A percentile compares a stretch with the other conserved stretches of the same genome.
These are phyloP conservation scores for Phaeosphaeria sp. DNA, from an alignment of 2,329 filamentous ascomycete genomes.

Conservation along the genomic window DNA sequence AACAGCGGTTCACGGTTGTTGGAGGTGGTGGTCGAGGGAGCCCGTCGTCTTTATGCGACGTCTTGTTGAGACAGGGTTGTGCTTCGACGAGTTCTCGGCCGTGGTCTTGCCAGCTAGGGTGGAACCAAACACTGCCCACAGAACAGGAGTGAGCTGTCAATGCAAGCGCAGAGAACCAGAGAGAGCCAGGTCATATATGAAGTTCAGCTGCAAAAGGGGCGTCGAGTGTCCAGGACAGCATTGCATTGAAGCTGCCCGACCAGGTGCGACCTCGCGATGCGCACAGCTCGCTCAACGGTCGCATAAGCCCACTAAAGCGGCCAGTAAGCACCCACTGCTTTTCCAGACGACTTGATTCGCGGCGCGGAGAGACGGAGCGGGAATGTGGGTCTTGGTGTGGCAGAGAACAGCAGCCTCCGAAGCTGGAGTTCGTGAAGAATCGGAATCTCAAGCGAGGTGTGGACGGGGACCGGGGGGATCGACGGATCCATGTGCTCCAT, in stretches of 20 bases:
- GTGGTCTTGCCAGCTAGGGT: slow-evolving; percentile 20
- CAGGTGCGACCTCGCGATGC: slow-evolving; percentile 7
- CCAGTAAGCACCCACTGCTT: slow-evolving; percentile 19
- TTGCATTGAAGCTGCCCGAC: slow-evolving; percentile 13
- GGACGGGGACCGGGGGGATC: slow-evolving; percentile 13
- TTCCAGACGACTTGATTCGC: slow-evolving; percentile 17
- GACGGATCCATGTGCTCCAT: slow-evolving; percentile 11
- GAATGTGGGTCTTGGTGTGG: slow-evolving; percentile 14
- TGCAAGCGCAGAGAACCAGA: slow-evolving; percentile 15
- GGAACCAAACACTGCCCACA: slow-evolving; percentile 13
- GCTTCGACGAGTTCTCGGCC: slow-evolving; percentile 31
- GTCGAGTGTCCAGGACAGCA: slow-evolving; percentile 2
- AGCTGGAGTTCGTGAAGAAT: slow-evolving; percentile 3
- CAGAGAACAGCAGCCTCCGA: slow-evolving; percentile 2
- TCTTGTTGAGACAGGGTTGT: slow-evolving; percentile 40
- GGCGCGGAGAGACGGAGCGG: slow-evolving; percentile 17
- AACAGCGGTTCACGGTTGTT: not conserved
- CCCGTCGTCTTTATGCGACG: slow-evolving; percentile 17
- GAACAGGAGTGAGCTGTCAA: slow-evolving; percentile 20
- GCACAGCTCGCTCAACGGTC: slow-evolving; percentile 13
- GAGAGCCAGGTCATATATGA: slow-evolving; percentile 11
- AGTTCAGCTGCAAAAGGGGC: slow-evolving; percentile 16
- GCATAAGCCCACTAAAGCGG: slow-evolving; percentile 11
- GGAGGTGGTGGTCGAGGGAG: slow-evolving; percentile 8
- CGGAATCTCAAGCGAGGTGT: not conserved